Conservation (phyloP, 768 basidiomycete genomes). For the Lanmaoa rubissima region DNA sequence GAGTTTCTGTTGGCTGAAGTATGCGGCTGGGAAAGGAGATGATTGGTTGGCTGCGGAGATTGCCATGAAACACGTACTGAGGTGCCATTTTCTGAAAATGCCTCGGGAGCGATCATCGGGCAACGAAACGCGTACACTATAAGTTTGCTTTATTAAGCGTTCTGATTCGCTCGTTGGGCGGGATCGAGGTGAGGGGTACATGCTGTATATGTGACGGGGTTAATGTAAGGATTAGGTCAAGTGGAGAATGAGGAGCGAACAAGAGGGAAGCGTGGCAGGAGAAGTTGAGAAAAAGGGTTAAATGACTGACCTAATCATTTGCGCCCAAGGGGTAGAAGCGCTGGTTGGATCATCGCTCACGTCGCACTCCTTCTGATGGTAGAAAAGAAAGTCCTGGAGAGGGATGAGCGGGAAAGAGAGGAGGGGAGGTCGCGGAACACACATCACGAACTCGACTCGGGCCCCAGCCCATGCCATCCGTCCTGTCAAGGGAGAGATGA, state of each 20-base stretch:
- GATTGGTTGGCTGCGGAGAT: constrained; percentile 27
- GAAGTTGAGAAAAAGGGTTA: constrained; percentile 7
- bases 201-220: constrained; percentile 25
- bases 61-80: constrained; percentile 42
- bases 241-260: constrained; percentile 1
- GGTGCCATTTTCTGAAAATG: constrained; percentile 50
- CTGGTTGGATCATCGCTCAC: constrained; percentile 37
- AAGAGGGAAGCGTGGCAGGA: constrained; percentile 21
- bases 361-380: constrained; percentile 49
- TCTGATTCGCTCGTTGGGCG: constrained; percentile 39
- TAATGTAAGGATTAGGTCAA: constrained; percentile 34
- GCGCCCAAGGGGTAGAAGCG: constrained; percentile 70
- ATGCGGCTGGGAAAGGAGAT: constrained; percentile 55
- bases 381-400: constrained; percentile 52
- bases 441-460: constrained; percentile 67
- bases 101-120: constrained; percentile 43
- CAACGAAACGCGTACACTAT: constrained; percentile 48
- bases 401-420: constrained; percentile 4
- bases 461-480: constrained; percentile 79
- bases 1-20: constrained; percentile 77
- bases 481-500: constrained; percentile 33
- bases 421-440: background rate
- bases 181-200: constrained; percentile 41
- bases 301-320: constrained; percentile 59
- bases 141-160: constrained; percentile 54